These are phyloP conservation scores for Camellia lanceoleosa DNA, from an alignment of 148 eudicot species.

Conservation along the genomic window DNA sequence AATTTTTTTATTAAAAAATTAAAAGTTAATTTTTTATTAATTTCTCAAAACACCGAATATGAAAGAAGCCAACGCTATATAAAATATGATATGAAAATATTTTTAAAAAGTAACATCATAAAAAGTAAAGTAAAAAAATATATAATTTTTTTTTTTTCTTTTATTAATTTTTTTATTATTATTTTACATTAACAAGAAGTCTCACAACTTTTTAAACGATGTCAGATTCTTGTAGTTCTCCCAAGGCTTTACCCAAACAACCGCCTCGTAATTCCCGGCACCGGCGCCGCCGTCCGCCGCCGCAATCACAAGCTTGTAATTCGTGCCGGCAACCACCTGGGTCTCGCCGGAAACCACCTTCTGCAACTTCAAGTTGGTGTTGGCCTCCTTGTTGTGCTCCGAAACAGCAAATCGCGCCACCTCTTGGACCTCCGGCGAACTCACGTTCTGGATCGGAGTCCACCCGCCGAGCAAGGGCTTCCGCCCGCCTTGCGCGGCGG, in stretches of 20 bases:
- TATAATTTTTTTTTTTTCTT: no score
- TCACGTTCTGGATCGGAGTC: constrained; percentile 22
- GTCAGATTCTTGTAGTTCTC: constrained; percentile 19
- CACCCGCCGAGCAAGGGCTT: constrained; percentile 9
- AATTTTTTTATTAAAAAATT: no score
- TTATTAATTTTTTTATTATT: no score
- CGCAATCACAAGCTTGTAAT: constrained; percentile 29
- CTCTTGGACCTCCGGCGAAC: constrained; percentile 28
- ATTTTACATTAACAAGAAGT: no score
- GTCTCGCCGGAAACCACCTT: constrained; percentile 21
- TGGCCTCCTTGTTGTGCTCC: constrained; percentile 27
- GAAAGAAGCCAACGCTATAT: no score
- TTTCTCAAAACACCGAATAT: no score
- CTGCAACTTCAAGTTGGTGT: constrained; percentile 8
- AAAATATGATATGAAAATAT: no score
- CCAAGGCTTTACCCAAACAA: constrained; percentile 30
- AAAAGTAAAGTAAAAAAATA: no score
- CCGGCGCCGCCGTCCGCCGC: constrained; percentile 8
- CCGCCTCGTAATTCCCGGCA: constrained; percentile 7
- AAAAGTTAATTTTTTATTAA: no score
- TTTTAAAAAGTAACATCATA: no score
- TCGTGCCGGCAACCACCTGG: constrained; percentile 20
- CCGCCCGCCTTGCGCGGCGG: not conserved
- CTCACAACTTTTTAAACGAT: constrained; percentile 15
- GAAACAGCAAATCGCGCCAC: constrained; percentile 31